Base-by-base conservation (phyloP, 495 filamentous ascomycete genomes). In the Usnea hakonensis region DNA sequence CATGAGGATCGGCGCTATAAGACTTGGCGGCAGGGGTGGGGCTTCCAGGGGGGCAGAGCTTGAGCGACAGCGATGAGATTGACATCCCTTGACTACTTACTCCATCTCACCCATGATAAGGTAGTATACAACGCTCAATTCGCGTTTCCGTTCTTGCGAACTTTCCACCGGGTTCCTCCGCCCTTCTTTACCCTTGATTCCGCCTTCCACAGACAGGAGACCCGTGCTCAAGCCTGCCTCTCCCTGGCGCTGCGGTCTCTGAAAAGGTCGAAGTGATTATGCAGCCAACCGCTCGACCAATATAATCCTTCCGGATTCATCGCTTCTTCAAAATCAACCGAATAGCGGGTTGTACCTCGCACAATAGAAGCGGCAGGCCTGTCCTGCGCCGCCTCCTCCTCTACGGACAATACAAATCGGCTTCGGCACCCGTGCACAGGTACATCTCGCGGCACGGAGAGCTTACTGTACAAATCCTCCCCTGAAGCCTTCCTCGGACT, bases 351-450 rank as follows among this genome's bases (percentile, higher is more conserved):
- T 61, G 59, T 40, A 38, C 36, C 59, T 61, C 46, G 43, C 13
- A 30, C 59, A 19, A 40, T 30, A 55, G 26, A 44, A 32, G 37
- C 33, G 41, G 30, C 28, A 32, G 48, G 36, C 48, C 48, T 54
- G 17, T 53, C 28, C 59, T 53, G 50, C 59, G 48, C 59, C 59
- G 46, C 59, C 26, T 61, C 37, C 48, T 36, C 46, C 48, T 61
- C 48, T 37, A 40, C 35, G 33, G 37, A 38, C 48, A 61, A 43
- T 40, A 54, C 36, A 6, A 50, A 23, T 38, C 19, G 41, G 37
- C 37, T 44, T 36, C 26, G 50, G 17, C 37, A 61, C 23, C n/a
- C 17, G 30, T 13, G 26, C 43, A 32, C 21, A 54, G 50, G 16
- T 40, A 43, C 36, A 55, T 16, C 37, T 44, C 23, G 50, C 38